Base-by-base conservation (phyloP, 441 rosid species). In the Adansonia grandidieri region DNA sequence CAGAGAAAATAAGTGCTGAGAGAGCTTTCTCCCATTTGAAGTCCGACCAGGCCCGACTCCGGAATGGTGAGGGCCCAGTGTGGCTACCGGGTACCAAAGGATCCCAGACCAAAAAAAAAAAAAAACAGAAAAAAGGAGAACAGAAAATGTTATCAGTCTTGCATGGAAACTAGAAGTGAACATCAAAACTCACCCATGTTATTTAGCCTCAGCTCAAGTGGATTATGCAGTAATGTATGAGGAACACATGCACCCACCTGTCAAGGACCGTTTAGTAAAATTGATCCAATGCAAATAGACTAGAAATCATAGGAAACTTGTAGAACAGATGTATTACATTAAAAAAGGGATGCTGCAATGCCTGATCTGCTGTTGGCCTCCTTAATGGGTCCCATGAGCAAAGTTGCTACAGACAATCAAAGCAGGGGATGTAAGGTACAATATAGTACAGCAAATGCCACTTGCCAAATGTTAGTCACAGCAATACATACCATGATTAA, bases 291-390 rank as follows among this genome's bases (percentile, higher is more conserved):
- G 22, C 24, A 65, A 74, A 69, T 7, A 60, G 32, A n/a, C 3
- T 11, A 15, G 58, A 64, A 32, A 37, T 13, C 14, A 48, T 9
- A 7, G 44, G 4, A 42, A 64, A 73, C n/a, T n/a, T n/a, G n/a
- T n/a, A n/a, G n/a, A 81, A 51, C 57, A 63, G 32, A 48, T 1
- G 73, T 63, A 50, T 89, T 92, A 96, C 99, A 85, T 85, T 87
- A 86, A 96, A 92, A 86, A 96, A 96, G 8, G 99, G 96, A 89
- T 96, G 99, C 76, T 87, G 87, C 78, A 93, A 82, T 8, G 97
- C 91, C 79, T 96, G 93, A 42, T 93, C 98, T 14, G 98, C 97
- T 68, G 96, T 90, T 86, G 97, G 99, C 89, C 99, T 88, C 84
- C 88, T 92, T 62, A 83, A 73, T 24, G 95, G 98, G 82, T 93